These are phyloP conservation scores for Elongisporangium anandrum DNA, from an alignment of 352 stramenopile species.

Conservation along the genomic window DNA sequence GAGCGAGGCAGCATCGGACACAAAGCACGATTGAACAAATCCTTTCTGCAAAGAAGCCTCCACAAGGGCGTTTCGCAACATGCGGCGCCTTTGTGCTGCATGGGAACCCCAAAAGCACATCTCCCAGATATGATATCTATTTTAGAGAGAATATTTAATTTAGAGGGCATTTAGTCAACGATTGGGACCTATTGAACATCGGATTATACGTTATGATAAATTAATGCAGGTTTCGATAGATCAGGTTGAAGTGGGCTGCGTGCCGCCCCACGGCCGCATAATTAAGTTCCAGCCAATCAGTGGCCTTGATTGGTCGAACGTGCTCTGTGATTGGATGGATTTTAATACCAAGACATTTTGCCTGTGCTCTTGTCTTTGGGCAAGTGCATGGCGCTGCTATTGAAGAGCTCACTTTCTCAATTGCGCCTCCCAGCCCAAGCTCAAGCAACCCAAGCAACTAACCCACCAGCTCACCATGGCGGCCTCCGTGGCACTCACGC, in stretches of 20 bases:
- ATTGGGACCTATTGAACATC: not conserved
- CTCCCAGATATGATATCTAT: not conserved
- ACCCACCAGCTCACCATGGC: constrained; percentile 19
- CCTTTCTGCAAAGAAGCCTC: not conserved
- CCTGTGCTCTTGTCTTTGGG: constrained; percentile 8
- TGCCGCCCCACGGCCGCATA: not conserved
- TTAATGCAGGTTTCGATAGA: not conserved
- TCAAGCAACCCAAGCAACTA: constrained; percentile 11
- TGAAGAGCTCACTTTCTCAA: constrained; percentile 17
- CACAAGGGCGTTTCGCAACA: not conserved
- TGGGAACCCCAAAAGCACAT: not conserved
- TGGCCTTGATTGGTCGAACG: not conserved
- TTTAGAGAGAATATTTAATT: not conserved
- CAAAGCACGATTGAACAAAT: not conserved
- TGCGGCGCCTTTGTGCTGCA: not conserved
- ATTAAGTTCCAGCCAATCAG: constrained; percentile 11
- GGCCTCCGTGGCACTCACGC: constrained; percentile 36
- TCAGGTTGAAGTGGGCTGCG: not conserved
- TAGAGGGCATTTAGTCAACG: not conserved
- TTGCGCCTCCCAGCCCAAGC: constrained; percentile 5
- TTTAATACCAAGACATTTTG: constrained; percentile 1
- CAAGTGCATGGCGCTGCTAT: not conserved
- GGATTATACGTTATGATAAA: not conserved
- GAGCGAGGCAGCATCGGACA: not conserved
- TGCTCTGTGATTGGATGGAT: constrained; percentile 5